Evolutionary conservation across 2,329 filamentous ascomycete species (phyloP), one percentile per base, ranked within the genome.

Genomic region (Neonectria hederae): DNA sequence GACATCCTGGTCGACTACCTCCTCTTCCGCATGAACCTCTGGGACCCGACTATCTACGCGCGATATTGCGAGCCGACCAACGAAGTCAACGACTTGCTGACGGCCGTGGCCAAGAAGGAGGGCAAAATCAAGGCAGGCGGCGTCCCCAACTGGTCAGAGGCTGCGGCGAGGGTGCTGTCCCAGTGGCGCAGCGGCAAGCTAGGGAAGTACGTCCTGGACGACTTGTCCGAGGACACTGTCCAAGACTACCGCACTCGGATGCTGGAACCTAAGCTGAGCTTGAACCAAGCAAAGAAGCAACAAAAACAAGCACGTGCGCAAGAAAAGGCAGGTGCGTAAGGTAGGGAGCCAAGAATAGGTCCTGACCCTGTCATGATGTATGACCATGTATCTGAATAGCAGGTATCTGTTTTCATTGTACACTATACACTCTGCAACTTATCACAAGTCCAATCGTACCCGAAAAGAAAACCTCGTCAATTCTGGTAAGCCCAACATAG

Each of bases 1-100:
- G 87, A 92, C 63, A 92, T 92, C 24, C 80, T 98, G 11, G 94
- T 92, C 35, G 96, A 99, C 76, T 99, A 97, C 77, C 84, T 98
- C 21, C 87, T 99, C 8, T 98, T 88, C 79, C 89, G 90, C 59
- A 83, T 98, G 62, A 99, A 99, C 76, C 80, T 85, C 40, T 81
- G 84, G 62, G 84, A 90, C 69, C 87, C 90, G 0, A 66, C 70
- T 2, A 73, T 90, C 6, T 97, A 97, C 78, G 73, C 76, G 1
- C 83, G 75, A 11, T 93, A 89, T 75, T 86, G 83, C 54, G 74
- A 78, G 38, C 93, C 94, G 0, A 98, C 96, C 2, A 97, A 98
- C 77, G 92, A 97, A 69, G 83, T 97, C n/a, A 80, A 85, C 52
- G 84, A 87, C 43, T 86, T 97, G 26, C 84, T 99, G 13, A 84